Conservation (phyloP, 345 rosid genomes). For the Euphorbia tirucalli region DNA sequence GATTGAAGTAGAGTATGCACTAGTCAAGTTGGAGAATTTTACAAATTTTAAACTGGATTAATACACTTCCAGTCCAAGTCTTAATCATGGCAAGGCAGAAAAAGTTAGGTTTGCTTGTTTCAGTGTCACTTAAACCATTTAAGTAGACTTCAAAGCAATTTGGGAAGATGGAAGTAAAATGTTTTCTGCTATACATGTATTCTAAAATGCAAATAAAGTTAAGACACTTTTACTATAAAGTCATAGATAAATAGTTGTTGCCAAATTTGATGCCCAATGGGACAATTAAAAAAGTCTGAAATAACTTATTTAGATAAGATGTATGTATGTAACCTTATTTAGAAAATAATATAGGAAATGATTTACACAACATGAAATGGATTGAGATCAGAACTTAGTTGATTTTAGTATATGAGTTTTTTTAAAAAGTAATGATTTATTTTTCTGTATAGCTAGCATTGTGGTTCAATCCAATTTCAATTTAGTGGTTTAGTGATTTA, state of each 20-base stretch:
- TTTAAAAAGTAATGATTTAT: background rate
- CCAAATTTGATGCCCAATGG: background rate
- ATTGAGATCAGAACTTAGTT: background rate
- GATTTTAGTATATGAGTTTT: background rate
- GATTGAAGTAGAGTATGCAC: too few relatives aligned
- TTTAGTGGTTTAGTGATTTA: background rate
- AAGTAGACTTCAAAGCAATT: background rate
- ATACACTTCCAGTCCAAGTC: background rate
- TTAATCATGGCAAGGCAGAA: background rate
- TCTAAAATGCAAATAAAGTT: too few relatives aligned
- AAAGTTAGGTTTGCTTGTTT: background rate
- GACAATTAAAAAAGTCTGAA: background rate
- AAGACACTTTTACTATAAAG: too few relatives aligned
- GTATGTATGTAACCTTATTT: background rate
- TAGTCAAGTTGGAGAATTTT: too few relatives aligned
- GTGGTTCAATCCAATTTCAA: background rate
- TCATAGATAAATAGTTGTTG: background rate
- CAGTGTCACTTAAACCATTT: background rate
- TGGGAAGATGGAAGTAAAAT: too few relatives aligned
- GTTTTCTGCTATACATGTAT: too few relatives aligned
- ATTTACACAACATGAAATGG: too few relatives aligned
- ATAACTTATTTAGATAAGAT: too few relatives aligned
- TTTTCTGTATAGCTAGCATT: background rate
- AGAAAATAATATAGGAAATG: background rate
- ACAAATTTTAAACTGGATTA: too few relatives aligned